Evolutionary conservation across 2,329 filamentous ascomycete species (phyloP), one percentile per base, ranked within the genome.

Genomic region (Neopestalotiopsis sp.): DNA sequence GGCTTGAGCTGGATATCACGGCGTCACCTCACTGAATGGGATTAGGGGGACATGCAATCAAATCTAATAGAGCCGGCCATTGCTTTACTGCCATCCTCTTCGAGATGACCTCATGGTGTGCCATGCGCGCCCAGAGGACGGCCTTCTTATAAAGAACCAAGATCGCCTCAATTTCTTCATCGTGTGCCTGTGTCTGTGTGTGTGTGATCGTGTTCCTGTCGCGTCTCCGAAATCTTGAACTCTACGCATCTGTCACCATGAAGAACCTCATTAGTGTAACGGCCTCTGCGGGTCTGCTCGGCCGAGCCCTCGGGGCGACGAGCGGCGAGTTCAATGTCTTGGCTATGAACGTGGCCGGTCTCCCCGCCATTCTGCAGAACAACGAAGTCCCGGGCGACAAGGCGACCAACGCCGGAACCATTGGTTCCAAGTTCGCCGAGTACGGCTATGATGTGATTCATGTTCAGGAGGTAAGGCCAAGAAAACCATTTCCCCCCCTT

Each of bases 331-430:
- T 78, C 70, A 78, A 70, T 49, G 68, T 77, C 65, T 67, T 78
- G 56, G 75, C 70, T 58, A 78, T 77, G 75, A 78, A 78, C 59
- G 76, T 77, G 30, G 76, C 76, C 30, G 76, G 76, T 5, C 66
- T 78, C 34, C 76, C 76, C 2, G 76, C 57, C 1, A 78, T 88
- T 67, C 75, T 92, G 61, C 87, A 91, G 70, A 77, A 76, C 73
- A 92, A 91, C 75, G 88, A 85, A 4, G 85, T 91, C 1, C 84
- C 88, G 1, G 89, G 90, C 28, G 86, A 90, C 77, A 91, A 91
- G 79, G 79, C 81, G 0, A 82, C 81, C 6, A 91, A 91, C 77
- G 83, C 89, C 1, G 80, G 80, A 10, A 77, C 79, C 34, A 90
- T 92, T 63, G 90, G 90, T 0, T 75, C 82, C 4, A 81, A 86